phyloP scores from a whole-genome alignment of 2,329 filamentous ascomycete genomes.

The Aspergillus ibericus region DNA sequence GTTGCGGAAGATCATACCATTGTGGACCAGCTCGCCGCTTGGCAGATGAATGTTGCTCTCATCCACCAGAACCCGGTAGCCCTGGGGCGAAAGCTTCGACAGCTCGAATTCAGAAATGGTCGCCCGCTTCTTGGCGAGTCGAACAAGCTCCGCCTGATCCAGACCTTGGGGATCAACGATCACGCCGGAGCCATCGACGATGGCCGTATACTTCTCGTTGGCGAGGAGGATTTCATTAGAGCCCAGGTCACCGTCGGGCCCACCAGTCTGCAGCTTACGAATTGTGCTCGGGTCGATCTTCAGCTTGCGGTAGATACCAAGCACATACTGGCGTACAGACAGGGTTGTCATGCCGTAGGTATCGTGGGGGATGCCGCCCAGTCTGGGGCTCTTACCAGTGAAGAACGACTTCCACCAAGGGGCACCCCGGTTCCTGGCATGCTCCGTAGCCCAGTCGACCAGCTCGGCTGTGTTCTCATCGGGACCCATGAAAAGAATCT shows the following conservation, averaged over 20 bases:
- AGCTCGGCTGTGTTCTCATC: slow-evolving; percentile 98
- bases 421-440: slow-evolving; percentile 81
- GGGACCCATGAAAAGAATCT: slow-evolving; percentile 97
- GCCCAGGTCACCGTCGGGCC: slow-evolving; percentile 92
- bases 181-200: slow-evolving; percentile 96
- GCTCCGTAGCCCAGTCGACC: slow-evolving; percentile 97
- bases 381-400: slow-evolving; percentile 93
- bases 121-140: slow-evolving; percentile 78
- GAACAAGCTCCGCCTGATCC: slow-evolving; percentile 76
- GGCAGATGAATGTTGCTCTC: slow-evolving; percentile 88
- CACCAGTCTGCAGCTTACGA: slow-evolving; percentile 94
- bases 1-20: slow-evolving; percentile 95
- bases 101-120: slow-evolving; percentile 90
- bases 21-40: slow-evolving; percentile 79
- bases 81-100: slow-evolving; percentile 79
- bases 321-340: slow-evolving; percentile 92
- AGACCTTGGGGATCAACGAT: slow-evolving; percentile 90
- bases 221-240: slow-evolving; percentile 97
- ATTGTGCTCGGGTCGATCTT: slow-evolving; percentile 82
- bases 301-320: slow-evolving; percentile 95
- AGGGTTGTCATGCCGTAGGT: slow-evolving; percentile 96
- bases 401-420: slow-evolving; percentile 99
- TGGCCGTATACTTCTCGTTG: slow-evolving; percentile 91
- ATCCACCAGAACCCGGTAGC: slow-evolving; percentile 89
- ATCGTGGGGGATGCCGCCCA: slow-evolving; percentile 96